These are phyloP conservation scores for Nakataea oryzae DNA, from an alignment of 2,329 filamentous ascomycete genomes.

Conservation along the genomic window DNA sequence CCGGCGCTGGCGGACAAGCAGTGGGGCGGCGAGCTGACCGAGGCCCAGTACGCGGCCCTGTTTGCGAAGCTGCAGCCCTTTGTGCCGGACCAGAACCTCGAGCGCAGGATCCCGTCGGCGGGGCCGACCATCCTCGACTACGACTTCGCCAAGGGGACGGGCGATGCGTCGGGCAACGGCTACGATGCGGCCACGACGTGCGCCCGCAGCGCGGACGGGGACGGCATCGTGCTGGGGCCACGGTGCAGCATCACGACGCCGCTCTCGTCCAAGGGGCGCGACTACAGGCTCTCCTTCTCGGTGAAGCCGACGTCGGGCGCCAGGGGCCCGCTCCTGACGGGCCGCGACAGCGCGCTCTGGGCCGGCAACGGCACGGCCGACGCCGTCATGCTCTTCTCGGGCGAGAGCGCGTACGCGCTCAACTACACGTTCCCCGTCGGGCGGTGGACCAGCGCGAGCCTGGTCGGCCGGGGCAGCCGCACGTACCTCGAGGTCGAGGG, in stretches of 20 bases:
- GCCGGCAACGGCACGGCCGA: constrained; percentile 13
- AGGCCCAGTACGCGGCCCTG: constrained; percentile 23
- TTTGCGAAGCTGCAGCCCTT: constrained; percentile 26
- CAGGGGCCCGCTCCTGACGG: constrained; percentile 29
- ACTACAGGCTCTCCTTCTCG: constrained; percentile 42
- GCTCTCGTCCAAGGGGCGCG: constrained; percentile 39
- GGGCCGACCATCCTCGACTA: constrained; percentile 24
- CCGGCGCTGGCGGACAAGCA: constrained; percentile 41
- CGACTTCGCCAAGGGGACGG: constrained; percentile 11
- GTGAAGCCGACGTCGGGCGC: constrained; percentile 10
- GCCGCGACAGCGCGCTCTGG: constrained; percentile 30
- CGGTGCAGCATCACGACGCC: constrained; percentile 34
- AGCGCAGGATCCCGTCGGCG: constrained; percentile 26
- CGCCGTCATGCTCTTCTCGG: constrained; percentile 23
- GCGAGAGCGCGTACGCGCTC: constrained; percentile 22
- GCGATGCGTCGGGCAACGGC: constrained; percentile 26
- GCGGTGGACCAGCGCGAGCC: constrained; percentile 17
- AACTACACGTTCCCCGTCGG: constrained; percentile 20
- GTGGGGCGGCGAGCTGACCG: constrained; percentile 37
- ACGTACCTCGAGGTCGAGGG: constrained; percentile 17
- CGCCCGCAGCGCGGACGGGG: constrained; percentile 12
- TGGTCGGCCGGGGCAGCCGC: constrained; percentile 19
- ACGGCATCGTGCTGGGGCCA: constrained; percentile 20
- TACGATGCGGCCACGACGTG: constrained; percentile 30
- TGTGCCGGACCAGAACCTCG: constrained; percentile 38